Evolutionary conservation across 768 basidiomycete species (phyloP), one percentile per base, ranked within the genome.

Genomic region (Xerocomellus chrysenteron): DNA sequence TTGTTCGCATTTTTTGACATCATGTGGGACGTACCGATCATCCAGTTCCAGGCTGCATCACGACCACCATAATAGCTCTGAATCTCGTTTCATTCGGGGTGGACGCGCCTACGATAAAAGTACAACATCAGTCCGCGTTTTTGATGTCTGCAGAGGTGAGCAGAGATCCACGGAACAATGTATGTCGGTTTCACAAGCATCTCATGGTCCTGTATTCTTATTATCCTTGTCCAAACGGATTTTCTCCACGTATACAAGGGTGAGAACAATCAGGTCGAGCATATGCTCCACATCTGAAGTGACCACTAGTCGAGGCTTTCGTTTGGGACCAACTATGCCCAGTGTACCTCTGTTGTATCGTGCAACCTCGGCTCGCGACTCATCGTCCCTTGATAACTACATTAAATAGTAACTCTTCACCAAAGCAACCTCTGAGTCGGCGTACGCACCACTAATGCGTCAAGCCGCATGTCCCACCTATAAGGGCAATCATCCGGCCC

Each of bases 401-500:
- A 19, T 28, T 3, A 8, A 28, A 11, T 3, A 51, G 32, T 35
- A 4, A 51, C 1, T 62, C 14, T 7, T 28, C 33, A 42, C 13
- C 26, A 8, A 33, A 26, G 43, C 9, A 30, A 19, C 17, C 4
- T 21, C 21, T 21, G 21, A n/a, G 2, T 28, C 8, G 12, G 21
- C 1, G 9, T 28, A 66, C 68, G 40, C 40, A 70, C 63, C 46
- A 60, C 61, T 6, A 62, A 57, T 0, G 48, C 21, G 0, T 45
- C 17, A 3, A 49, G 37, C 1, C 50, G 54, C 56, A 75, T 62
- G 13, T 65, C 61, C 75, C 75, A 77, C n/a, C 68, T 66, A 30
- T 75, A 76, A n/a, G 66, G 57, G 14, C 48, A 56, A 9, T 71
- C 71, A 48, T 76, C 72, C 6, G 64, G 71, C 0, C 71, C 75